A percentile compares a stretch with the other conserved stretches of the same genome.
Conservation (phyloP, 148 eudicot genomes). For the Nepenthes mirabilis region DNA sequence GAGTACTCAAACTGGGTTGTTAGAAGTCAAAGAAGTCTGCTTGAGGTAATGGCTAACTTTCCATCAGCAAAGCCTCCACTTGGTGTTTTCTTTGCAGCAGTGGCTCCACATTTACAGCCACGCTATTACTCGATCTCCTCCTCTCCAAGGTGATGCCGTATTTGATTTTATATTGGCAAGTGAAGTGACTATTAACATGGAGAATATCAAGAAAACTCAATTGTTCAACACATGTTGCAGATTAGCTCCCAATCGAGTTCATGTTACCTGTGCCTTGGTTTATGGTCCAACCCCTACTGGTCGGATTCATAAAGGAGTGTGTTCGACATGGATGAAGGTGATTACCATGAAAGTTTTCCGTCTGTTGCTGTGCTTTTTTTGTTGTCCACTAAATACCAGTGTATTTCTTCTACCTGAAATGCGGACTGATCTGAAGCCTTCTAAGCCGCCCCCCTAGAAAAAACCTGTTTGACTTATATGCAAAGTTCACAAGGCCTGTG, state of each 20-base stretch:
- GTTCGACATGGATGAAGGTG: conserved; percentile 98
- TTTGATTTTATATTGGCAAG: no score
- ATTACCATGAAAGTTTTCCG: background rate
- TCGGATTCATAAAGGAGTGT: conserved; percentile 73
- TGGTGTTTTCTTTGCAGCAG: conserved; percentile 85
- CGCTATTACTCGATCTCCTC: conserved; percentile 89
- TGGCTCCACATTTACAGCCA: conserved; percentile 77
- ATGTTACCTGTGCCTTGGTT: conserved; percentile 74
- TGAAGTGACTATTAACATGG: no score
- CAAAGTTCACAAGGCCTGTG: no score
- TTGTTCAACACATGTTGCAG: conserved; percentile 16
- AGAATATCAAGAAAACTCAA: no score
- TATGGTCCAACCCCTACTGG: conserved; percentile 73
- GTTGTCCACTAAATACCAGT: background rate
- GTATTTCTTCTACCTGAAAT: no score
- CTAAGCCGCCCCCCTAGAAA: no score
- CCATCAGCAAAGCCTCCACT: conserved; percentile 86
- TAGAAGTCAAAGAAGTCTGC: conserved; percentile 77
- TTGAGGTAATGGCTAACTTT: conserved; percentile 76
- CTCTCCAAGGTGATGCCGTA: conserved; percentile 46
- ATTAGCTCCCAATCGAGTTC: conserved; percentile 46
- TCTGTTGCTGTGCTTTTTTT: background rate
- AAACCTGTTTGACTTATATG: no score
- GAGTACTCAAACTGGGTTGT: conserved; percentile 77
- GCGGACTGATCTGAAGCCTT: no score